Evolutionary conservation across 306 rosid genomes (phyloP), one percentile per base, ranked within the genome.

Genomic region (Albizia julibrissin): DNA sequence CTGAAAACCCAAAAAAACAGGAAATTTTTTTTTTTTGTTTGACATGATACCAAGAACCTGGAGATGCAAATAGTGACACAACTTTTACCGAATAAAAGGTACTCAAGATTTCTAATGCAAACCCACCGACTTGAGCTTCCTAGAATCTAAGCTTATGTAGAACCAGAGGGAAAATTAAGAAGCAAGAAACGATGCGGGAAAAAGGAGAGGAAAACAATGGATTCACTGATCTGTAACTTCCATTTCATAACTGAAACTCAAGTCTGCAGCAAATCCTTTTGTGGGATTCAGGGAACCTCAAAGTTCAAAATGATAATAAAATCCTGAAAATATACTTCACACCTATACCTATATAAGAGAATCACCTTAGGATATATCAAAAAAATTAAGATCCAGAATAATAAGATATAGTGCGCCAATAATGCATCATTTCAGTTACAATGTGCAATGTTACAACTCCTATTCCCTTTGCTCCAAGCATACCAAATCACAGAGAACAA

Each of bases 261-360:
- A 13, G 21, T 64, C 40, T 29, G 3, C 42, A 29, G 69, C 27
- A 64, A 29, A 29, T 29, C 69, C 18, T 62, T 64, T 64, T 29
- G 69, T 8, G 18, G 69, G 40, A 5, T 29, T 29, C 11, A 29
- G 39, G 19, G 42, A 37, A 44, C 43, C 18, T 54, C 31, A 13
- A 62, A 62, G 69, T 21, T 40, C 61, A 70, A 70, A 69, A 70
- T 65, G 71, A 40, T 46, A 40, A n/a, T 58, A 83, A 50, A 50
- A 66, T 52, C 29, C 13, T 27, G 58, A 44, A 44, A 61, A 3
- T 22, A 44, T 22, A n/a, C 62, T 44, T 47, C 31, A 59, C 21
- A 72, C 10, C 14, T 16, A 72, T 27, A 15, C 6, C 42, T 27
- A 49, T 27, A 26, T 6, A n/a, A 72, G 24, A 44, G 39, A 44